A percentile compares a stretch with the other conserved stretches of the same genome.
Evolutionary conservation across 148 eudicot genomes (phyloP).

Genomic region (Cornus suecica): DNA sequence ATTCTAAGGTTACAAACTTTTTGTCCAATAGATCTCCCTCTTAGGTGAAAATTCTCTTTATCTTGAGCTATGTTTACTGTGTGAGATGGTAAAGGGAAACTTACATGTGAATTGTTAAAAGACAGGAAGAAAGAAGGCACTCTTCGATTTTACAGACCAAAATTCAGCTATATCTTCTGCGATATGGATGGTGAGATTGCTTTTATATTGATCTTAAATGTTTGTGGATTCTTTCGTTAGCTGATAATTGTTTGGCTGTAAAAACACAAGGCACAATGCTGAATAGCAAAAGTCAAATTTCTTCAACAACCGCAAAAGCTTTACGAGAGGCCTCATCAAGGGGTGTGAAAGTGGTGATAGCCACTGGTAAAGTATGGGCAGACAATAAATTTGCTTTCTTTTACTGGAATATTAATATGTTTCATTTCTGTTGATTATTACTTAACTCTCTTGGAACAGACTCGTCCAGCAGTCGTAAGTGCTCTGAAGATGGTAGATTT

Average conservation of each 20-base stretch:
- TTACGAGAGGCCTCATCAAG: slow-evolving; percentile 77
- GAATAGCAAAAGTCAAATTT: slow-evolving; percentile 76
- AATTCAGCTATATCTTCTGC: slow-evolving; percentile 83
- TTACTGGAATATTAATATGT: neutral
- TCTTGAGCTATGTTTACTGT: slow-evolving; percentile 24
- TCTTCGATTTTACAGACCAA: slow-evolving; percentile 82
- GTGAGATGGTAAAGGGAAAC: slow-evolving; percentile 43
- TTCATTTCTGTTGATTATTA: neutral
- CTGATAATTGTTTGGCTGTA: slow-evolving; percentile 9
- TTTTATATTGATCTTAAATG: neutral
- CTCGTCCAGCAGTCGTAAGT: slow-evolving; percentile 73
- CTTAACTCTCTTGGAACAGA: slow-evolving; percentile 34
- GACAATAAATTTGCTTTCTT: neutral
- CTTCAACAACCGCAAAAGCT: slow-evolving; percentile 68
- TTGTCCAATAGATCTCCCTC: neutral
- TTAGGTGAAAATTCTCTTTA: slow-evolving; percentile 11
- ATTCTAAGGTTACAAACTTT: slow-evolving; percentile 1
- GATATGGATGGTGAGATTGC: slow-evolving; percentile 93
- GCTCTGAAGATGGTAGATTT: slow-evolving; percentile 62
- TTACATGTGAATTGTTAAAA: slow-evolving; percentile 56
- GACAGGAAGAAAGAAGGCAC: slow-evolving; percentile 98
- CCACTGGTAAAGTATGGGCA: slow-evolving; percentile 84
- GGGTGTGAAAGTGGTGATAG: slow-evolving; percentile 87
- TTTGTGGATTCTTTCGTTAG: neutral
- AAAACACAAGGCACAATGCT: slow-evolving; percentile 66